Evolutionary conservation across 495 filamentous ascomycete genomes (phyloP).

Genomic region (Amorphotheca resinae): DNA sequence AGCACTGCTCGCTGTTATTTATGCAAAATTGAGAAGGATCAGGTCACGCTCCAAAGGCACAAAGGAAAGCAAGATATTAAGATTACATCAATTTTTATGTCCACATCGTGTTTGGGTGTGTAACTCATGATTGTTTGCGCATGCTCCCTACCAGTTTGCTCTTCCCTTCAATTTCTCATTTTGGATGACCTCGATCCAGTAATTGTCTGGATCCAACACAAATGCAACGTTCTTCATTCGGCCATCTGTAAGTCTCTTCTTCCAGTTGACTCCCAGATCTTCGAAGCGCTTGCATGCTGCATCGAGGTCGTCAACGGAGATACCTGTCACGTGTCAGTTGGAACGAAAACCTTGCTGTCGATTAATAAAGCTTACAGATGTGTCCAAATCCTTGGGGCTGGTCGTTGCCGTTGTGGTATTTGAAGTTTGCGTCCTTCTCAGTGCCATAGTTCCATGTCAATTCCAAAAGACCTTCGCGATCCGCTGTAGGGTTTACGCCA

Average conservation of each 20-base stretch:
- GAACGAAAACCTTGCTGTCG: not conserved
- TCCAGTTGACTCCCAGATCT: conserved; percentile 69
- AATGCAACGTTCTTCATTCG: conserved; percentile 95
- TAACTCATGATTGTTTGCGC: no score
- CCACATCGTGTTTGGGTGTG: no score
- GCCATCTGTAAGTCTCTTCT: conserved; percentile 87
- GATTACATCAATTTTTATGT: no score
- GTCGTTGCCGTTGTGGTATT: conserved; percentile 86
- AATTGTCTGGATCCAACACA: conserved; percentile 81
- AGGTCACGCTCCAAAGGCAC: no score
- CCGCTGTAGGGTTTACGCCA: conserved; percentile 47
- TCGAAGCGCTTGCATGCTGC: conserved; percentile 81
- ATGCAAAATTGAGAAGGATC: no score
- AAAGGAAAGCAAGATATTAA: no score
- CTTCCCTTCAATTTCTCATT: conserved; percentile 58
- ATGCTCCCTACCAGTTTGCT: no score
- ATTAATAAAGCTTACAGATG: conserved; percentile 48
- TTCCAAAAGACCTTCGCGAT: conserved; percentile 74
- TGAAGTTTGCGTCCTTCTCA: conserved; percentile 71
- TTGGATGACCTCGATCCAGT: conserved; percentile 86
- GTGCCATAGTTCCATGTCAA: conserved; percentile 97
- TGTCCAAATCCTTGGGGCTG: conserved; percentile 91
- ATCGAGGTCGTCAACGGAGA: conserved; percentile 82
- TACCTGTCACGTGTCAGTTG: conserved; percentile 31
- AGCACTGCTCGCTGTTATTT: no score